Base-by-base conservation (phyloP, 306 rosid genomes). In the Coriaria nepalensis region DNA sequence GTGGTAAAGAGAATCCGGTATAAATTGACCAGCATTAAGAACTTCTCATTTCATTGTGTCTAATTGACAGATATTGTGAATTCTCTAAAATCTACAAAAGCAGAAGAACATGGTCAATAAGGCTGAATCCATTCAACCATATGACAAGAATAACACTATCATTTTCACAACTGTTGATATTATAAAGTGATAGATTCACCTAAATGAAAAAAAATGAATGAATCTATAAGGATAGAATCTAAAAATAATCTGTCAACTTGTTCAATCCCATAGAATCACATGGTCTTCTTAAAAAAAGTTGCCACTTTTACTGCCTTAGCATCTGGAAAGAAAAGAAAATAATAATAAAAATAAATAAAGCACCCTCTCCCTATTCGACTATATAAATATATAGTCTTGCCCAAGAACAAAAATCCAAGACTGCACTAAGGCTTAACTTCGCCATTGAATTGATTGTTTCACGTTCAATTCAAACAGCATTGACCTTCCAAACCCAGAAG, bases 351-450 rank as follows among this genome's bases (percentile, higher is more conserved):
- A n/a, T n/a, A 55, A 77, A 51, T 35, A 69, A 79, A 75, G 83
- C 73, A 63, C 43, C 42, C 57, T 60, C 76, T 60, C 47, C 45
- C 47, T 6, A 40, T 49, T 55, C 64, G 76, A 64, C 74, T 67
- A 85, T 85, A 92, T 92, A 92, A 90, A 20, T 20, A 3, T 20
- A 92, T 92, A 92, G 69, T 56, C 83, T 54, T 54, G 63, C 61
- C 55, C 51, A 71, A 68, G 63, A 60, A 46, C 87, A 67, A 20
- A 73, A 56, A 61, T 52, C 70, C 62, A 58, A 73, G 75, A 64
- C 67, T 57, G 72, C 72, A 71, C 47, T 41, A 64, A 67, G 66
- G 62, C 70, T 68, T 49, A 48, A 67, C 60, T 65, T 65, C 60
- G 32, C 83, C 77, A 55, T 70, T 63, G 64, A 84, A 68, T 73